These are phyloP conservation scores for Aegilops longissima DNA, from an alignment of 176 grass and related monocot species.

Conservation along the genomic window DNA sequence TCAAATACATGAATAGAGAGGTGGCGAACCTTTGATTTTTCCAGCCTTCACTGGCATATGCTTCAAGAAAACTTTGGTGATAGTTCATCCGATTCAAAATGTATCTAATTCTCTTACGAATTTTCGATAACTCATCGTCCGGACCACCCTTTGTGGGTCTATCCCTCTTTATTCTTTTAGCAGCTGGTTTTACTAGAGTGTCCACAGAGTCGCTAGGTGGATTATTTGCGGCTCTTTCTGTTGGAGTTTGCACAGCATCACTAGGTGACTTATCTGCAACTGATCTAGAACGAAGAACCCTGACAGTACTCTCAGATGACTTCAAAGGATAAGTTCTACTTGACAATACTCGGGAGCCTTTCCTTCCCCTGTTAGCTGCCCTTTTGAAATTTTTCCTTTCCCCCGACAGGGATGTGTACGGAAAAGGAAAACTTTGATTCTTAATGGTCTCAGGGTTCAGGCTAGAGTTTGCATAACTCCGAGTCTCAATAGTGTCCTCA, in stretches of 20 bases:
- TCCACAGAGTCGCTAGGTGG: slow-evolving; percentile 37
- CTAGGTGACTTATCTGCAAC: slow-evolving; percentile 19
- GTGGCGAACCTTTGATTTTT: slow-evolving; percentile 69
- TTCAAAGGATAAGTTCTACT: slow-evolving; percentile 40
- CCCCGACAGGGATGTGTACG: slow-evolving; percentile 26
- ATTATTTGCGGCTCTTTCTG: not conserved
- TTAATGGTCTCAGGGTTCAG: slow-evolving; percentile 28
- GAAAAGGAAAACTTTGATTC: slow-evolving; percentile 16
- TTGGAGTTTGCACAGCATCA: slow-evolving; percentile 27
- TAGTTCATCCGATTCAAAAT: slow-evolving; percentile 82
- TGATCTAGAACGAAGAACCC: slow-evolving; percentile 48
- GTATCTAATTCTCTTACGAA: slow-evolving; percentile 62
- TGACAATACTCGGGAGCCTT: slow-evolving; percentile 26
- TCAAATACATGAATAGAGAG: slow-evolving; percentile 20
- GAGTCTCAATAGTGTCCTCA: slow-evolving; percentile 9
- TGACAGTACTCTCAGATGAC: slow-evolving; percentile 53
- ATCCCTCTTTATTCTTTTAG: slow-evolving; percentile 32
- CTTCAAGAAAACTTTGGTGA: slow-evolving; percentile 87
- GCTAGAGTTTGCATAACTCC: slow-evolving; percentile 27
- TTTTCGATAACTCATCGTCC: slow-evolving; percentile 44
- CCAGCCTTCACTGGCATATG: slow-evolving; percentile 87
- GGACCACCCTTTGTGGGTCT: slow-evolving; percentile 28
- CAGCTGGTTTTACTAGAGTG: slow-evolving; percentile 11
- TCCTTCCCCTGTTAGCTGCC: slow-evolving; percentile 40
- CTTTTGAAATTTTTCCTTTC: slow-evolving; percentile 46